Base-by-base conservation (phyloP, 257 asterid species). In the Osmanthus fragrans region DNA sequence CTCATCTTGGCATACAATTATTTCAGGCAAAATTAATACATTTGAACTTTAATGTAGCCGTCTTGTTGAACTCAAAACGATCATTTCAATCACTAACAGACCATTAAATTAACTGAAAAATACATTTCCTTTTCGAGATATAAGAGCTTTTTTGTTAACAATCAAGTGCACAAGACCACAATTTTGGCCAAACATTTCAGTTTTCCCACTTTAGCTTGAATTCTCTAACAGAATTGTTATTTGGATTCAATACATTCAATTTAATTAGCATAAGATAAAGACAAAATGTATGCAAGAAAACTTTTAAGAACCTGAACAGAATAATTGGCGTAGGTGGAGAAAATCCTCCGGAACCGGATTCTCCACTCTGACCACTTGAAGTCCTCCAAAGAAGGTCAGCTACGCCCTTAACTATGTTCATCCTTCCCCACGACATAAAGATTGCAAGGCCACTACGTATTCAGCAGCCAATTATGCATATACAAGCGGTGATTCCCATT, bases 391-490 rank as follows among this genome's bases (percentile, higher is more conserved):
- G 85, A 85, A 95, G 94, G 80, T 90, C 97, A n/a, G 98, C 97
- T 11, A 93, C 98, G 71, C 99, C 99, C 88, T 86, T 93, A 25
- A 95, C 99, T 45, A 93, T 86, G 80, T 95, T 93, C 99, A 95
- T 95, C 80, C 79, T 90, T 81, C 87, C 87, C 83, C 73, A 74
- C 77, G 83, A 75, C 40, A 60, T 80, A 47, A 60, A 68, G 77
- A 54, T 84, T 27, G 83, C 72, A 51, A 75, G 79, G 56, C 79
- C 69, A 68, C 81, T 84, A 88, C 76, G 82, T 82, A 87, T 81
- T 86, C 74, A 67, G 76, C 42, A 70, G 75, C 88, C 89, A 86
- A 63, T 30, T 80, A 74, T 64, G 71, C 67, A 82, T 73, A 75
- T 60, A 69, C 27, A 72, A 79, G 60, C 65, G 47, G 78, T 72